These are phyloP conservation scores for Rhizophagus clarus DNA, from an alignment of 192 early-diverging fungal species.

Conservation along the genomic window DNA sequence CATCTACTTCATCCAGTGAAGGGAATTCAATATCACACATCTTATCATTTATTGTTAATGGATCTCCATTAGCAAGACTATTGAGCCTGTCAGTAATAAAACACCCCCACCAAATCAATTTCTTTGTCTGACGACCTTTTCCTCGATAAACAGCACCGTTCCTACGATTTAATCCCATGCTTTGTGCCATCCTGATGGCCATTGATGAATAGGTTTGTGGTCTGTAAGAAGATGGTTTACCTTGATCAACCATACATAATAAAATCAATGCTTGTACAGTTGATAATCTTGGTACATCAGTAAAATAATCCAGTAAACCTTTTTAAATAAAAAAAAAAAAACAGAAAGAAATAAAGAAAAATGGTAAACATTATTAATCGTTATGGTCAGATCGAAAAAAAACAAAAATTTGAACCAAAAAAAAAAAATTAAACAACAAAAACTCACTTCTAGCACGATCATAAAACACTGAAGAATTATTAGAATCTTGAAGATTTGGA, in stretches of 20 bases:
- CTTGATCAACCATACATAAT: slow-evolving; percentile 45
- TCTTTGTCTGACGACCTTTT: slow-evolving; percentile 27
- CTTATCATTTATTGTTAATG: slow-evolving; percentile 46
- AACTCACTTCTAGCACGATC: slow-evolving; percentile 27
- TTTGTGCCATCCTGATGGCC: slow-evolving; percentile 51
- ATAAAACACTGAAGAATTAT: slow-evolving; percentile 19
- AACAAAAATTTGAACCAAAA: no score
- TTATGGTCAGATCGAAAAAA: no score
- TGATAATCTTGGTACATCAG: slow-evolving; percentile 45
- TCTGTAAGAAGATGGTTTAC: slow-evolving; percentile 41
- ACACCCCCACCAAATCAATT: slow-evolving; percentile 32
- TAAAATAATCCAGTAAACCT: slow-evolving; percentile 41
- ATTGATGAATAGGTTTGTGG: slow-evolving; percentile 46
- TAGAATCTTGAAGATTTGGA: slow-evolving; percentile 20
- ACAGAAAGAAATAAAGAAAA: no score
- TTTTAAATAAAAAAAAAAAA: no score
- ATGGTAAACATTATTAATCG: no score
- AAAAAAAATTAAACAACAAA: no score
- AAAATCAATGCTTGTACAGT: slow-evolving; percentile 47
- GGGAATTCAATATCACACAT: slow-evolving; percentile 30
- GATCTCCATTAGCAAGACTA: slow-evolving; percentile 52
- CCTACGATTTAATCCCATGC: slow-evolving; percentile 42
- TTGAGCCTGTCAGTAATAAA: slow-evolving; percentile 19
- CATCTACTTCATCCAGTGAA: slow-evolving; percentile 28
- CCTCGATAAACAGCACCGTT: slow-evolving; percentile 21